A percentile compares a stretch with the other conserved stretches of the same genome.
Conservation (phyloP, 2,329 filamentous ascomycete species). For the Fusarium sp. region DNA sequence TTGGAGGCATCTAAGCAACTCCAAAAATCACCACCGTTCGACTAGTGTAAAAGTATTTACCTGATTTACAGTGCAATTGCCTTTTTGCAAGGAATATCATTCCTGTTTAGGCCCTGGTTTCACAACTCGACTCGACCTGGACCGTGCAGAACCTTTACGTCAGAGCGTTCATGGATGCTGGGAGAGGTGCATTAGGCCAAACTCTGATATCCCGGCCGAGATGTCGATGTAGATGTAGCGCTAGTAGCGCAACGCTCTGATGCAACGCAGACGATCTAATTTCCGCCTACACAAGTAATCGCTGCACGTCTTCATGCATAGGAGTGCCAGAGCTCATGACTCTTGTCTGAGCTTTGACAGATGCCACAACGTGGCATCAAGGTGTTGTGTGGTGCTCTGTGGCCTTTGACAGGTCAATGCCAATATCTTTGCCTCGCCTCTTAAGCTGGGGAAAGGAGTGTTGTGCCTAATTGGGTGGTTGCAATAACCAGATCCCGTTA, state of each 20-base stretch:
- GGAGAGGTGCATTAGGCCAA: constrained; percentile 27
- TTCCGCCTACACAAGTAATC: constrained; percentile 7
- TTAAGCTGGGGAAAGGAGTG: background rate
- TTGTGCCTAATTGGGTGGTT: background rate
- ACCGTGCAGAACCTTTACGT: constrained; percentile 30
- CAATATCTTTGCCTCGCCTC: background rate
- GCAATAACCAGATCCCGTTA: constrained; percentile 10
- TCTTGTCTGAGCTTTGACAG: constrained; percentile 13
- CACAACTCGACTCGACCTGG: constrained; percentile 17
- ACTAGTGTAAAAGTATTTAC: constrained; percentile 15
- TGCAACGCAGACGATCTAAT: constrained; percentile 13
- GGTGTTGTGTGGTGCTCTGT: constrained; percentile 1
- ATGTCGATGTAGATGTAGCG: constrained; percentile 9
- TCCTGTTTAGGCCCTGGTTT: constrained; percentile 14
- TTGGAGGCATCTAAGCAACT: constrained; percentile 3
- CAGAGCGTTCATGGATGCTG: constrained; percentile 10
- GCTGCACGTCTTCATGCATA: constrained; percentile 19
- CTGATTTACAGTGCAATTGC: constrained; percentile 5
- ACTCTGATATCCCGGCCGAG: constrained; percentile 35
- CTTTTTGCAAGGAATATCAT: background rate
- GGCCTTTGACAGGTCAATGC: background rate
- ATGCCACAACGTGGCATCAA: constrained; percentile 31
- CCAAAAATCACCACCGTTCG: constrained; percentile 26
- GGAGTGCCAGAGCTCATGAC: constrained; percentile 11
- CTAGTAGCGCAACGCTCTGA: constrained; percentile 16